phyloP scores from a whole-genome alignment of 2,329 filamentous ascomycete genomes.

The Cercospora canescens region DNA sequence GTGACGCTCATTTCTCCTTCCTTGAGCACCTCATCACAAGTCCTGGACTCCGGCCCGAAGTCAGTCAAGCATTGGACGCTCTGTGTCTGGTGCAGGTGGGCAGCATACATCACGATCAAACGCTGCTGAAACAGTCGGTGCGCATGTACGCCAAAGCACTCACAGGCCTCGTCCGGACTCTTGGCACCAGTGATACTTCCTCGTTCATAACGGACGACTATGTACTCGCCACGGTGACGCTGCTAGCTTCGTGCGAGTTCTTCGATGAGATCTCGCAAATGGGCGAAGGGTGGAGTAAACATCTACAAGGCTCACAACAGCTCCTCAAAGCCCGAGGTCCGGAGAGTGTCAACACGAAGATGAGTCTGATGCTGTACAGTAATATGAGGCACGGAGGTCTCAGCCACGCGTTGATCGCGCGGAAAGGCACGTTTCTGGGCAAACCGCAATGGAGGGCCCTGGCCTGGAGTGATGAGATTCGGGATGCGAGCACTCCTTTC shows the following conservation, averaged over 20 bases:
- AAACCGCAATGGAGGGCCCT: conserved; percentile 31
- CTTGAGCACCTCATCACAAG: conserved; percentile 26
- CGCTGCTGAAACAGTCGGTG: conserved; percentile 28
- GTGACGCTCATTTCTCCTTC: conserved; percentile 27
- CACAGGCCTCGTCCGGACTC: conserved; percentile 21
- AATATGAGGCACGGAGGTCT: conserved; percentile 32
- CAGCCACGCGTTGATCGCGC: conserved; percentile 27
- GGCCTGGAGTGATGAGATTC: conserved; percentile 25
- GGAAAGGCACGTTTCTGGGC: conserved; percentile 33
- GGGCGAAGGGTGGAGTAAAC: conserved; percentile 31
- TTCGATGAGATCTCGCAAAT: conserved; percentile 34
- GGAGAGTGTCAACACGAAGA: conserved; percentile 23
- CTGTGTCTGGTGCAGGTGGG: conserved; percentile 34
- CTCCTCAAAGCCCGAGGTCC: conserved; percentile 33
- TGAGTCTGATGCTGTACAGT: conserved; percentile 31
- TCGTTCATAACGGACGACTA: conserved; percentile 28
- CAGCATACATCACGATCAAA: conserved; percentile 26
- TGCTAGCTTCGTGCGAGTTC: conserved; percentile 34
- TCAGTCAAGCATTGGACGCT: conserved; percentile 31
- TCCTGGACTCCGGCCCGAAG: conserved; percentile 23
- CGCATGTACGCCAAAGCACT: conserved; percentile 30
- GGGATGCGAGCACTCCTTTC: conserved; percentile 28
- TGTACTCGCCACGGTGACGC: conserved; percentile 31
- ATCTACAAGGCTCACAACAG: conserved; percentile 32
- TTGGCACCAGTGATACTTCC: conserved; percentile 15